Percentiles rank a stretch among this genome's conserved stretches.
These are phyloP conservation scores for Phytophthora sp. DNA, from an alignment of 352 stramenopile species.

Conservation along the genomic window DNA sequence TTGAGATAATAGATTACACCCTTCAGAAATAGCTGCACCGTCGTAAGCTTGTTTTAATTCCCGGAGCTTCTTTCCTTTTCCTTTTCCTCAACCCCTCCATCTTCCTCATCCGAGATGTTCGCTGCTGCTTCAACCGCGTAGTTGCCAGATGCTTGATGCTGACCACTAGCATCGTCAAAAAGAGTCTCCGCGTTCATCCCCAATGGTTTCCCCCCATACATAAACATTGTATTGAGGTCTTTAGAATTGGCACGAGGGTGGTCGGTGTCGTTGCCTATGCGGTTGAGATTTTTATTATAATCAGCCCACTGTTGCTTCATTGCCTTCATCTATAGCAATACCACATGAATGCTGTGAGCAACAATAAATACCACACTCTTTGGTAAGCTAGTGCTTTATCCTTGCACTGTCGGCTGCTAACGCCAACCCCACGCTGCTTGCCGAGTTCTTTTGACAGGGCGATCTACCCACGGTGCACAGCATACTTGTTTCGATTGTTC, in stretches of 20 bases:
- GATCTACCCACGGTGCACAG: neutral
- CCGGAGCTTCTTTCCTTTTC: too few species aligned
- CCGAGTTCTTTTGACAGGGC: neutral
- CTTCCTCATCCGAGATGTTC: neutral
- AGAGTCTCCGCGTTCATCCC: slow-evolving; percentile 2
- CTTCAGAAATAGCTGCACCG: too few species aligned
- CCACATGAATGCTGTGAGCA: too few species aligned
- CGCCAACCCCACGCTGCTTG: slow-evolving; percentile 10
- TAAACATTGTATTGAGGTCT: slow-evolving; percentile 4
- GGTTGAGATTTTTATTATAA: neutral
- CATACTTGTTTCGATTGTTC: neutral
- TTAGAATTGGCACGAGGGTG: neutral
- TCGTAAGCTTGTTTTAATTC: too few species aligned
- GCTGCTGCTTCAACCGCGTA: neutral
- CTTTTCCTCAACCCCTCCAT: too few species aligned
- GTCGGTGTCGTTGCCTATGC: slow-evolving; percentile 1
- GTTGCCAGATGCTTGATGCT: neutral
- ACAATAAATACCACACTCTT: neutral
- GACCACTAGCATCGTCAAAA: slow-evolving; percentile 1
- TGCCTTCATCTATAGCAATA: slow-evolving; percentile 3
- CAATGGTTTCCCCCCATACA: neutral
- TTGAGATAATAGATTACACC: too few species aligned
- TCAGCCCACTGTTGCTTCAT: slow-evolving; percentile 9
- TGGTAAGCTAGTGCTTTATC: too few species aligned
- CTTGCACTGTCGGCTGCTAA: slow-evolving; percentile 7